Conservation (phyloP, 108 stramenopile species). For the Nitzschia palea region DNA sequence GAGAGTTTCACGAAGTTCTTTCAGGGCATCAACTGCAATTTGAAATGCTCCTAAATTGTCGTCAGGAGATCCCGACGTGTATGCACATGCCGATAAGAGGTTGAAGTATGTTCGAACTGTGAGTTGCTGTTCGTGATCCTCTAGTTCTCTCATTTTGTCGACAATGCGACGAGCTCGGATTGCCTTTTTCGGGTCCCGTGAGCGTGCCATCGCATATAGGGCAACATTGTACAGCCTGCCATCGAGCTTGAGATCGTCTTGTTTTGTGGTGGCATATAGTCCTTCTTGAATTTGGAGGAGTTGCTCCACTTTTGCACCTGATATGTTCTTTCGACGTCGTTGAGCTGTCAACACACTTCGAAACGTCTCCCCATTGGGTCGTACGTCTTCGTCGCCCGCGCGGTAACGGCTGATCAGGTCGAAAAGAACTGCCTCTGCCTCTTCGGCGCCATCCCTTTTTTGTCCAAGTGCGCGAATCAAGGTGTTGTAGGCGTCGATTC, state of each 20-base stretch:
- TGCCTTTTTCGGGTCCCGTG: slow-evolving; percentile 58
- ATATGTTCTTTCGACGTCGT: background rate
- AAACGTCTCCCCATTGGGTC: slow-evolving; percentile 53
- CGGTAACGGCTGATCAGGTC: slow-evolving; percentile 48
- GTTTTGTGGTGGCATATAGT: slow-evolving; percentile 15
- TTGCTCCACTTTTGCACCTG: slow-evolving; percentile 40
- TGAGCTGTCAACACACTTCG: slow-evolving; percentile 20
- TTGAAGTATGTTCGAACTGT: slow-evolving; percentile 14
- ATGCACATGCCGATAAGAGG: slow-evolving; percentile 43
- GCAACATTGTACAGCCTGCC: slow-evolving; percentile 44
- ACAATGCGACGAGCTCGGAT: slow-evolving; percentile 39
- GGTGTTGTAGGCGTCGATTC: slow-evolving; percentile 39
- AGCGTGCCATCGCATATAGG: slow-evolving; percentile 44
- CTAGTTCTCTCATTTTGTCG: slow-evolving; percentile 35
- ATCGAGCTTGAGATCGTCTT: slow-evolving; percentile 23
- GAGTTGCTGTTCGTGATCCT: slow-evolving; percentile 1
- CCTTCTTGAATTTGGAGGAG: slow-evolving; percentile 38
- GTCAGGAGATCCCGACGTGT: slow-evolving; percentile 17
- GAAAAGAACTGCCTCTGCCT: slow-evolving; percentile 44
- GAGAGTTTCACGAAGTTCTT: slow-evolving; percentile 8
- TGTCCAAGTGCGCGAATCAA: slow-evolving; percentile 28
- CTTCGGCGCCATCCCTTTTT: slow-evolving; percentile 10
- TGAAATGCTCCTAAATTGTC: slow-evolving; percentile 38
- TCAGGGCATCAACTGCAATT: slow-evolving; percentile 32
- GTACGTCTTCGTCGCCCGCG: slow-evolving; percentile 46